Percentiles rank a stretch among this genome's conserved stretches.
phyloP scores from a whole-genome alignment of 2,329 filamentous ascomycete genomes.

The Pseudopyricularia cyperi region DNA sequence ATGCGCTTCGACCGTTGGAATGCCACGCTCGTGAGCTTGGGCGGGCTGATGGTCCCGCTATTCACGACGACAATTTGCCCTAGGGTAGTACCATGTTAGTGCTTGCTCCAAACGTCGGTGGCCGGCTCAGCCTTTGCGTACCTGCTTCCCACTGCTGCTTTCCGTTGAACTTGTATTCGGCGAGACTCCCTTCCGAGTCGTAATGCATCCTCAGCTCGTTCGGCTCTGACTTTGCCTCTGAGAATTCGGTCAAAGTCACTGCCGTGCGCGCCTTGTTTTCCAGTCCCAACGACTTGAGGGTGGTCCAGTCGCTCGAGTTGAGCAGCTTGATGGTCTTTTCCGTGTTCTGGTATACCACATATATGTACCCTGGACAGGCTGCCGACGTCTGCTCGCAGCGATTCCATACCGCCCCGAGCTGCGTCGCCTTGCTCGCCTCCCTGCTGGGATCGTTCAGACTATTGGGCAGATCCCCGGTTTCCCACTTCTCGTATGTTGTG shows the following conservation, averaged over 20 bases:
- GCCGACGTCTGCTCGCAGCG: neutral
- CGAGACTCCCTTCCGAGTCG: neutral
- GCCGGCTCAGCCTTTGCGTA: neutral
- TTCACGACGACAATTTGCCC: neutral
- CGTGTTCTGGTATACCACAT: neutral
- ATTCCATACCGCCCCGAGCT: neutral
- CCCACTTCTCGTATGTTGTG: neutral
- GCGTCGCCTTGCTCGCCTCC: neutral
- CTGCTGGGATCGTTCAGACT: neutral
- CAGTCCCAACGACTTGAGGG: neutral
- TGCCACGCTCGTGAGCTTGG: neutral
- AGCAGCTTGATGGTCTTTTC: neutral
- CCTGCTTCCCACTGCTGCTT: neutral
- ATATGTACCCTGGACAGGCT: neutral
- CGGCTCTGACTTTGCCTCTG: neutral
- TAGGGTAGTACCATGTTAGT: neutral
- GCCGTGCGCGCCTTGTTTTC: neutral
- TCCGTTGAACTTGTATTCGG: neutral
- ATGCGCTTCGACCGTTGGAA: neutral
- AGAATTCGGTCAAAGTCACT: neutral
- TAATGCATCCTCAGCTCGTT: neutral
- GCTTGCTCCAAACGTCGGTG: neutral
- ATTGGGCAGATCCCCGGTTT: neutral
- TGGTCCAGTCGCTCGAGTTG: slow-evolving; percentile 1
- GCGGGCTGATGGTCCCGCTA: neutral